Percentiles rank a stretch among this genome's conserved stretches.
phyloP scores from a whole-genome alignment of 139 green algal genomes.

The Eudorina sp. region DNA sequence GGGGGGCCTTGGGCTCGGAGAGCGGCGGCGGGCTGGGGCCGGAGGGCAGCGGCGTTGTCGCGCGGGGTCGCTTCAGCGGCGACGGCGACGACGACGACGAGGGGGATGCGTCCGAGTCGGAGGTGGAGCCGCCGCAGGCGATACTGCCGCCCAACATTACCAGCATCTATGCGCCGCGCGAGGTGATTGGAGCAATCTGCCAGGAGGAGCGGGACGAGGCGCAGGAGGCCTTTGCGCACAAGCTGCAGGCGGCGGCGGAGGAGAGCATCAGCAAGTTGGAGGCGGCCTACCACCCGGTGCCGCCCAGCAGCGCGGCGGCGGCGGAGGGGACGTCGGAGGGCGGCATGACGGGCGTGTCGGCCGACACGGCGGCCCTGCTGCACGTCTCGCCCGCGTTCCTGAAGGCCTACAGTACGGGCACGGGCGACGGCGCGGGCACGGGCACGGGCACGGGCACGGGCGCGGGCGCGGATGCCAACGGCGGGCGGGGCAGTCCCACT shows the following conservation, averaged over 20 bases:
- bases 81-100: not conserved
- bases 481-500: not conserved
- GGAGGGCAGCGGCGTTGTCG: not conserved
- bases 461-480: not conserved
- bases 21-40: not conserved
- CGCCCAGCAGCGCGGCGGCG: not conserved
- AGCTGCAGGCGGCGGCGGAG: not conserved
- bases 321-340: not conserved
- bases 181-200: not conserved
- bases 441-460: not conserved
- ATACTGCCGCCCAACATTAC: constrained; percentile 36
- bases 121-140: not conserved
- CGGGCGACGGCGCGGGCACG: not conserved
- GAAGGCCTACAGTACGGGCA: not conserved
- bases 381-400: not conserved
- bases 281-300: not conserved
- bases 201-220: constrained; percentile 5
- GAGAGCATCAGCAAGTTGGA: constrained; percentile 3
- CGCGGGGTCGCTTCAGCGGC: not conserved
- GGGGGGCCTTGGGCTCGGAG: not conserved
- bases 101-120: not conserved
- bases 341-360: not conserved
- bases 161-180: constrained; percentile 12
- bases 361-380: not conserved
- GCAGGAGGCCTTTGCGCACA: not conserved